Conservation (phyloP, 1,284 basidiomycete species). For the Agroathelia rolfsii region DNA sequence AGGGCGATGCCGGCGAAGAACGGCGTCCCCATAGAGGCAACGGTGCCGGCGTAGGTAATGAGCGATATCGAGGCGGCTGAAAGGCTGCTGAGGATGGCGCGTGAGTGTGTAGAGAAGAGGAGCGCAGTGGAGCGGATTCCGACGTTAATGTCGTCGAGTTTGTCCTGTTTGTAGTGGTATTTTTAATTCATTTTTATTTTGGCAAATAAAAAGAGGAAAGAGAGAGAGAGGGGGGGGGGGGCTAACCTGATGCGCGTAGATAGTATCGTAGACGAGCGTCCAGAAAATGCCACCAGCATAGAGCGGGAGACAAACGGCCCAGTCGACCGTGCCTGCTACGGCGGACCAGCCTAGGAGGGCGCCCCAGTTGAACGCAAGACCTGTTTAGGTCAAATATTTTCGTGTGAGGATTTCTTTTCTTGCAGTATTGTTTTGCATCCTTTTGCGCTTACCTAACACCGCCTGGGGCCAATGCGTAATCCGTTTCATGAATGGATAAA, state of each 20-base stretch:
- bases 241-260: slow-evolving; percentile 92
- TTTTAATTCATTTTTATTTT: not conserved
- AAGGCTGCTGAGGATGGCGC: slow-evolving; percentile 69
- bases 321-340: slow-evolving; percentile 74
- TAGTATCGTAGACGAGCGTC: slow-evolving; percentile 96
- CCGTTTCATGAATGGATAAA: slow-evolving; percentile 98
- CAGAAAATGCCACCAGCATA: slow-evolving; percentile 87
- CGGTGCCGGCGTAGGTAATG: slow-evolving; percentile 70
- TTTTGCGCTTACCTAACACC: slow-evolving; percentile 64
- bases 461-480: slow-evolving; percentile 96
- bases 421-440: slow-evolving; percentile 1
- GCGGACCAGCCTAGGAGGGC: slow-evolving; percentile 95
- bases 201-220: not conserved
- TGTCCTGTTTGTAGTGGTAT: slow-evolving; percentile 56
- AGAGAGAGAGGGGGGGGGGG: slow-evolving; percentile 2
- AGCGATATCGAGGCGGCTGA: slow-evolving; percentile 69
- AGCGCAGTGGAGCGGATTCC: slow-evolving; percentile 94
- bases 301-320: slow-evolving; percentile 78
- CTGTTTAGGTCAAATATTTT: slow-evolving; percentile 27
- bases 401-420: not conserved
- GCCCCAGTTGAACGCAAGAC: slow-evolving; percentile 97
- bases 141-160: slow-evolving; percentile 79
- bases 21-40: slow-evolving; percentile 66
- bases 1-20: slow-evolving; percentile 77
- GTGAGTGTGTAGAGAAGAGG: slow-evolving; percentile 73